Evolutionary conservation across 305 asterid genomes (phyloP), one percentile per base, ranked within the genome.

Genomic region (Fraxinus platypoda): DNA sequence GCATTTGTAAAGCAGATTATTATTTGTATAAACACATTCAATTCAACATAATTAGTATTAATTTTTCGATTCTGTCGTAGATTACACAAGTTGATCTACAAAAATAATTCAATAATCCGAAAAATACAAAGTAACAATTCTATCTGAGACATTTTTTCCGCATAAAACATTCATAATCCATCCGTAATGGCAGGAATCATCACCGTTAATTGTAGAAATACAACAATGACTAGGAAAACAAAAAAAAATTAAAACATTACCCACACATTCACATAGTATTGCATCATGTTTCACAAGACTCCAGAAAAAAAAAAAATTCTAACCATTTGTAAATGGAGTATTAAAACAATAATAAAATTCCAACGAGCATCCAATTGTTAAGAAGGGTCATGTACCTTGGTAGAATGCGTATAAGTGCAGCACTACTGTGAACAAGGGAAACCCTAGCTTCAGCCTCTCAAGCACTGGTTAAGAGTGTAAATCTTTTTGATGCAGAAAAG

Each of bases 381-480:
- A 74, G n/a, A 25, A 31, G 28, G 35, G 68, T 41, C 28, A 9
- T 0, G 21, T 28, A 87, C 88, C 88, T 83, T 6, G 2, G 72
- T 17, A 41, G 23, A 62, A 19, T n/a, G 64, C 64, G 66, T 30
- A 41, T 41, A 23, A 11, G 35, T 3, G 59, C 34, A 8, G 7
- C 35, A 4, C 46, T 68, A 59, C 11, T 41, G 30, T 43, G 79
- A 46, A 54, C 71, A 35, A 43, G 35, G 13, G 1, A 43, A 76
- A 68, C 82, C 75, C 78, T 72, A 25, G 77, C 81, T 77, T 25
- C 78, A 87, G 80, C 84, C 79, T 84, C 74, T 59, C 72, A 35
- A 75, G 75, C 38, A 19, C 64, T 73, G 73, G 41, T 3, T 23
- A 2, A 41, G 64, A 12, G 78, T 6, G 79, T 31, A 54, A 4